Conservation (phyloP, 2,329 filamentous ascomycete species). For the Sporothrix dimorphospora region DNA sequence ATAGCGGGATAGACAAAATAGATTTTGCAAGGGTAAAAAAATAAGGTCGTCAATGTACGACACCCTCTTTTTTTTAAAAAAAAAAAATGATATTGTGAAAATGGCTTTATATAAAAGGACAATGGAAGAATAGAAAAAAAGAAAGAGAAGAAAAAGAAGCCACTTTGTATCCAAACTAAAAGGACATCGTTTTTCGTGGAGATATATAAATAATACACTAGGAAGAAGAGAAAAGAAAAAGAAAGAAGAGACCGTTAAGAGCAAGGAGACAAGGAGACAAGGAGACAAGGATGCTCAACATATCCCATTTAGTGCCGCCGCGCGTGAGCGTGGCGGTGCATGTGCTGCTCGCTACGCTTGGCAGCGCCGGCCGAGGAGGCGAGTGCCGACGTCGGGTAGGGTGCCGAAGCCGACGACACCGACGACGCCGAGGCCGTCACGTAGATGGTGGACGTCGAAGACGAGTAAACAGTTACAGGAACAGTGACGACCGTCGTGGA, state of each 20-base stretch:
- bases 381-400: not conserved
- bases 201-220: not conserved
- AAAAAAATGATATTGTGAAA: constrained; percentile 4
- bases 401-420: not conserved
- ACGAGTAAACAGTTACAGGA: constrained; percentile 16
- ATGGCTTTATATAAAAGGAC: not conserved
- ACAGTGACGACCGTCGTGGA: constrained; percentile 16
- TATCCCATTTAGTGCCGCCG: not conserved
- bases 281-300: not conserved
- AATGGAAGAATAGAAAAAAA: not conserved
- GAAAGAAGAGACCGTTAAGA: not conserved
- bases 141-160: not conserved
- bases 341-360: constrained; percentile 2
- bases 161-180: constrained; percentile 15
- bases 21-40: not conserved
- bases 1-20: constrained; percentile 10
- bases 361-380: not conserved
- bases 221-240: not conserved
- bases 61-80: not conserved
- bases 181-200: not conserved
- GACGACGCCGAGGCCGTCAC: not conserved
- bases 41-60: not conserved
- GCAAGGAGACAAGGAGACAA: not conserved
- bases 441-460: constrained; percentile 26
- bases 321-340: constrained; percentile 12